Evolutionary conservation across 2,329 filamentous ascomycete genomes (phyloP).

Genomic region (Metarhizium brunneum): DNA sequence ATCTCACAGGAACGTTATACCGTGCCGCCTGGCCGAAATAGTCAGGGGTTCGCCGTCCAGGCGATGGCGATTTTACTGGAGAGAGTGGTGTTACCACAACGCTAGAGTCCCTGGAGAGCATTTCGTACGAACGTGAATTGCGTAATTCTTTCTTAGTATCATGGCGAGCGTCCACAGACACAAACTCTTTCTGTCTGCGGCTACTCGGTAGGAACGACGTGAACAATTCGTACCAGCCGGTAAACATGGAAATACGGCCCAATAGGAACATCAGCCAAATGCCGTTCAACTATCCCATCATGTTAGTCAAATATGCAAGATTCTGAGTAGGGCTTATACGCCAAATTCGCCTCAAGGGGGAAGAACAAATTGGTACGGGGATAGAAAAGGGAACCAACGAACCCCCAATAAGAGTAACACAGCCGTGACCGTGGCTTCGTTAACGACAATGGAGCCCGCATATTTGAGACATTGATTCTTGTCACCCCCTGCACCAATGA

Average conservation of each 20-base stretch:
- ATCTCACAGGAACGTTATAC: slow-evolving; percentile 45
- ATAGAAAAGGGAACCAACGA: not conserved
- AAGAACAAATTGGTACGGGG: not conserved
- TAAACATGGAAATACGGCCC: slow-evolving; percentile 74
- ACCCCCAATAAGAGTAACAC: slow-evolving; percentile 76
- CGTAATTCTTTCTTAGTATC: slow-evolving; percentile 53
- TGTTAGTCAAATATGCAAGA: slow-evolving; percentile 15
- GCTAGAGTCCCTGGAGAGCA: slow-evolving; percentile 56
- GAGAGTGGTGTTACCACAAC: slow-evolving; percentile 42
- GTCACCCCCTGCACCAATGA: slow-evolving; percentile 44
- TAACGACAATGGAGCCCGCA: slow-evolving; percentile 56
- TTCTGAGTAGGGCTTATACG: not conserved
- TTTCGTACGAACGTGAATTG: slow-evolving; percentile 56
- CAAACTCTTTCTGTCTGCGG: slow-evolving; percentile 65
- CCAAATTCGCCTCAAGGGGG: not conserved
- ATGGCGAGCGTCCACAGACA: slow-evolving; percentile 70
- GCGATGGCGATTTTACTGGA: slow-evolving; percentile 25
- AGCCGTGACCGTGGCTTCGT: slow-evolving; percentile 67
- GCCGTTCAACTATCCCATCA: slow-evolving; percentile 56
- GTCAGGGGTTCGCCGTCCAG: slow-evolving; percentile 40
- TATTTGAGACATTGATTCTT: slow-evolving; percentile 57
- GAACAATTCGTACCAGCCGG: slow-evolving; percentile 67
- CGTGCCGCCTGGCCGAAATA: slow-evolving; percentile 46
- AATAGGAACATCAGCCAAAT: slow-evolving; percentile 78
- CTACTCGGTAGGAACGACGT: slow-evolving; percentile 29